These are phyloP conservation scores for Casuarina cunninghamiana DNA, from an alignment of 306 rosid species.

Conservation along the genomic window DNA sequence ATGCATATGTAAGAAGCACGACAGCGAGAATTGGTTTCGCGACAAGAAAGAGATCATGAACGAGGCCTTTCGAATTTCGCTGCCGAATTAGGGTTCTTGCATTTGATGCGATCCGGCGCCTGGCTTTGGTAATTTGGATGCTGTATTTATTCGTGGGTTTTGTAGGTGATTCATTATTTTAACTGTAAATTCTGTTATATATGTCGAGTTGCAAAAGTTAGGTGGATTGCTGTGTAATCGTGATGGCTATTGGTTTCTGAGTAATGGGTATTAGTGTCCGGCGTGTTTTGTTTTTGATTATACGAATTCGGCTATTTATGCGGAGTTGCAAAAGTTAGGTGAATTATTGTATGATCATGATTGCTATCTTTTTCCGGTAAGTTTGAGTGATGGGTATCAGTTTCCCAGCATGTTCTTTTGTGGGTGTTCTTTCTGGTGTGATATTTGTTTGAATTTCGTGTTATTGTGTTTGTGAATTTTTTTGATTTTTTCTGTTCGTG, in stretches of 20 bases:
- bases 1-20: background rate
- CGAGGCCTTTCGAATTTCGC: constrained; percentile 20
- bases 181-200: background rate
- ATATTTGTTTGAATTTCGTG: background rate
- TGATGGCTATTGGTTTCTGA: background rate
- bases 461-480: constrained; percentile 10
- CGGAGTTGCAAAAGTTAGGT: background rate
- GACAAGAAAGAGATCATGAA: background rate
- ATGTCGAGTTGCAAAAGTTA: background rate
- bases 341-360: background rate
- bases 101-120: background rate
- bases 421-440: background rate
- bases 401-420: background rate
- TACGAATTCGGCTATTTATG: background rate
- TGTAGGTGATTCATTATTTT: background rate
- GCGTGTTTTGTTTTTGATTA: background rate
- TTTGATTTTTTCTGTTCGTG: background rate
- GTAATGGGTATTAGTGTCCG: background rate
- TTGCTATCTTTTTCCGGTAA: background rate
- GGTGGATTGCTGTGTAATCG: background rate
- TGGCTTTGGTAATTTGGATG: background rate
- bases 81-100: background rate
- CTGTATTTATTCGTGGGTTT: background rate
- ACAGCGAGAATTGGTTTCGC: background rate
- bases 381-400: background rate